phyloP scores from a whole-genome alignment of 75 land plant species.

The Pseudotsuga menziesii region DNA sequence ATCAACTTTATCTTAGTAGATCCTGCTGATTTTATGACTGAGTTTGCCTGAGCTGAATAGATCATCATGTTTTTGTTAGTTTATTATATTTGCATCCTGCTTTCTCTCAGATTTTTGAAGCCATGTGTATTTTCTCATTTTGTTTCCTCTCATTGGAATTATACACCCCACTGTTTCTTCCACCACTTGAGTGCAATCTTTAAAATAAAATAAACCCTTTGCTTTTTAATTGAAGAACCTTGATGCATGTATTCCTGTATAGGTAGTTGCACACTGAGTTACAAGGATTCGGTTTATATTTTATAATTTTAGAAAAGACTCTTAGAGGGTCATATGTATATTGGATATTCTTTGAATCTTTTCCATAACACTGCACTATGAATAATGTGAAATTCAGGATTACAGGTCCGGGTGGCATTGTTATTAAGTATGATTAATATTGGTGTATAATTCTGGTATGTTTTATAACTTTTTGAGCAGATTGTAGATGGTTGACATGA shows the following conservation, averaged over 20 bases:
- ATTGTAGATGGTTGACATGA: too few species aligned
- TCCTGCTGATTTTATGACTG: too few species aligned
- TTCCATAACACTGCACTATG: too few species aligned
- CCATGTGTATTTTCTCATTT: background rate
- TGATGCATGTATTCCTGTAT: background rate
- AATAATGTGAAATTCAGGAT: too few species aligned
- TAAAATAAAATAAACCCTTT: background rate
- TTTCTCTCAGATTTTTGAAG: background rate
- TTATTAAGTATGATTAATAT: too few species aligned
- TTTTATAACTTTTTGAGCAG: too few species aligned
- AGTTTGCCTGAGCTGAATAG: background rate
- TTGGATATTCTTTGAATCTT: too few species aligned
- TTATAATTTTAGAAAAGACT: background rate
- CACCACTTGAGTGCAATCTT: background rate
- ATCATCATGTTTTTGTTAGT: background rate
- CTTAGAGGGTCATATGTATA: background rate
- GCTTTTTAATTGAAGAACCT: background rate
- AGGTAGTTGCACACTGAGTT: background rate
- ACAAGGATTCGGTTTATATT: background rate
- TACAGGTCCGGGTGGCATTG: too few species aligned
- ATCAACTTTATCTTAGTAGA: too few species aligned
- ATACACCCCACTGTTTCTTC: background rate
- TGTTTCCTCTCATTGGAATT: background rate
- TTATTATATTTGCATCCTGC: constrained; percentile 1
- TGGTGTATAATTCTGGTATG: too few species aligned